phyloP scores from a whole-genome alignment of 1,284 basidiomycete species.

The Athelia sp. region DNA sequence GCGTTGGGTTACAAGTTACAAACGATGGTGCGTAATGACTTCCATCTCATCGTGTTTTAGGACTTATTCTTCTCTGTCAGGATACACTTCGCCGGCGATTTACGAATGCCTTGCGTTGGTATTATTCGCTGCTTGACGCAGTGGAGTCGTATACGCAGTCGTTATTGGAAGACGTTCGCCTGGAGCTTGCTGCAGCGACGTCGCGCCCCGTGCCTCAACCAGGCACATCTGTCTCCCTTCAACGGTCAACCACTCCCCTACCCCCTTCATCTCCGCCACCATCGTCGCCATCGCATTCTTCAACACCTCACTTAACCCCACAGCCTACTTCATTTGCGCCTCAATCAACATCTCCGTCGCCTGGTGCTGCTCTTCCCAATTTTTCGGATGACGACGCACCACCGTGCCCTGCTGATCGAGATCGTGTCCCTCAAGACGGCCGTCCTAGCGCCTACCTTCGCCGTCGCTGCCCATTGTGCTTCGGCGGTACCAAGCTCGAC shows the following conservation, averaged over 20 bases:
- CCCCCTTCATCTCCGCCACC: too few relatives aligned
- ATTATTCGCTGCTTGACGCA: slow-evolving; percentile 3
- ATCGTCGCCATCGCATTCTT: too few relatives aligned
- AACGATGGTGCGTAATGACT: slow-evolving; percentile 5
- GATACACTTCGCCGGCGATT: slow-evolving; percentile 11
- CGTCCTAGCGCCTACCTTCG: slow-evolving; percentile 6
- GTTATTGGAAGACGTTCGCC: background rate
- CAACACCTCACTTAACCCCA: too few relatives aligned
- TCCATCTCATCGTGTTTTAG: background rate
- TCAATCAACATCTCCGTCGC: background rate
- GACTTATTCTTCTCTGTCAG: slow-evolving; percentile 4
- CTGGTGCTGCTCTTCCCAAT: background rate
- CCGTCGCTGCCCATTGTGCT: slow-evolving; percentile 7
- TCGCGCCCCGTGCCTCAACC: too few relatives aligned
- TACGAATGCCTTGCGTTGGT: slow-evolving; percentile 11
- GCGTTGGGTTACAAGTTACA: slow-evolving; percentile 9
- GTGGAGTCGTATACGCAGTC: background rate
- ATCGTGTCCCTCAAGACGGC: background rate
- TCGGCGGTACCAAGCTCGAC: slow-evolving; percentile 4
- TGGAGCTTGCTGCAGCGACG: background rate
- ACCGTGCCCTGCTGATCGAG: background rate
- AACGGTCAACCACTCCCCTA: too few relatives aligned
- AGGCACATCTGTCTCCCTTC: too few relatives aligned
- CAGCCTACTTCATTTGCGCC: too few relatives aligned
- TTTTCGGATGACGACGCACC: background rate